phyloP scores from a whole-genome alignment of 257 asterid species.

The Rubia yunnanensis region DNA sequence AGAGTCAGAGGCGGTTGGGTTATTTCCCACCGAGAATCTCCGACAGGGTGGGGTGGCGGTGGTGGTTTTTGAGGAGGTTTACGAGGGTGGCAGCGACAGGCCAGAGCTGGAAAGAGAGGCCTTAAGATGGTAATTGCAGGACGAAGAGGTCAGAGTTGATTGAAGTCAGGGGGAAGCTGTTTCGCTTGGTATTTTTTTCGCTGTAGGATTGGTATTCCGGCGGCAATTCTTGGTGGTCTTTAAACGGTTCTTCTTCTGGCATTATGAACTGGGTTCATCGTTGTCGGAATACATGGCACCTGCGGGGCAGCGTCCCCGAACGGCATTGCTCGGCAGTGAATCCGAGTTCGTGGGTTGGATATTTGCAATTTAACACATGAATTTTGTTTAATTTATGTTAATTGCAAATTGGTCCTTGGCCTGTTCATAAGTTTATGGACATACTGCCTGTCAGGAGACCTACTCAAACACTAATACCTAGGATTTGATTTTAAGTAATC shows the following conservation, averaged over 20 bases:
- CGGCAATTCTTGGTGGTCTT: conserved; percentile 11
- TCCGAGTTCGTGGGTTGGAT: no score
- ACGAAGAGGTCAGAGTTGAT: conserved; percentile 35
- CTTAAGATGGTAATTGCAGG: conserved; percentile 62
- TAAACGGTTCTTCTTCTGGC: conserved; percentile 22
- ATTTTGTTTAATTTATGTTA: no score
- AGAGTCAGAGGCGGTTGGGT: conserved; percentile 24
- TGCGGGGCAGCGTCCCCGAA: no score
- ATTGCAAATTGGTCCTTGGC: no score
- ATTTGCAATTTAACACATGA: no score
- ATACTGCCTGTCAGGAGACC: no score
- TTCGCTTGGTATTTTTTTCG: background rate
- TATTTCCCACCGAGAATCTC: conserved; percentile 12
- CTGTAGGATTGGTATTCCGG: background rate
- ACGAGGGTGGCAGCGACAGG: conserved; percentile 80
- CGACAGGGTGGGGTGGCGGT: conserved; percentile 20
- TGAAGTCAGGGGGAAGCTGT: no score
- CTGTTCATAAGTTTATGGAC: no score
- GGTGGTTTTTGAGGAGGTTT: conserved; percentile 45
- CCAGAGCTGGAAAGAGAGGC: conserved; percentile 93
- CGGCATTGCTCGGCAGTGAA: no score
- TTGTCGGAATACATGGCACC: background rate
- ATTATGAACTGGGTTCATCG: no score
- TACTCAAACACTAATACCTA: no score
- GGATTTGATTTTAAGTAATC: no score